Conservation (phyloP, 345 rosid species). For the rapeseed (Brassica napus) region Da-Ae NC_063452.1:23237001-23237500, state of each 20-base stretch:
- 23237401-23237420: conserved; percentile 43
- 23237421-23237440: conserved; percentile 33
- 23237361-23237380: conserved; percentile 33
- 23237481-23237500: conserved; percentile 36
- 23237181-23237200: neutral
- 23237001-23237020: conserved; percentile 21
- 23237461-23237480: conserved; percentile 33
- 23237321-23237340: conserved; percentile 27
- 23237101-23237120: conserved; percentile 35
- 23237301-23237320: conserved; percentile 30
- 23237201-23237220: neutral
- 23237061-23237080: conserved; percentile 34
- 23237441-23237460: conserved; percentile 13
- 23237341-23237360: conserved; percentile 18
- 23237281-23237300: conserved; percentile 38
- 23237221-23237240: neutral
- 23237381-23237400: conserved; percentile 42
- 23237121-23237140: conserved; percentile 27
- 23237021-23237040: conserved; percentile 37
- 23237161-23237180: conserved; percentile 16
- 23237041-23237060: conserved; percentile 35
- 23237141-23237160: neutral
- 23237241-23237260: neutral
- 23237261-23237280: conserved; percentile 10
- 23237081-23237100: conserved; percentile 40